Evolutionary conservation across 2,329 filamentous ascomycete species (phyloP), one percentile per base, ranked within the genome.

Genomic region (Nothomitra cinnamomea): DNA sequence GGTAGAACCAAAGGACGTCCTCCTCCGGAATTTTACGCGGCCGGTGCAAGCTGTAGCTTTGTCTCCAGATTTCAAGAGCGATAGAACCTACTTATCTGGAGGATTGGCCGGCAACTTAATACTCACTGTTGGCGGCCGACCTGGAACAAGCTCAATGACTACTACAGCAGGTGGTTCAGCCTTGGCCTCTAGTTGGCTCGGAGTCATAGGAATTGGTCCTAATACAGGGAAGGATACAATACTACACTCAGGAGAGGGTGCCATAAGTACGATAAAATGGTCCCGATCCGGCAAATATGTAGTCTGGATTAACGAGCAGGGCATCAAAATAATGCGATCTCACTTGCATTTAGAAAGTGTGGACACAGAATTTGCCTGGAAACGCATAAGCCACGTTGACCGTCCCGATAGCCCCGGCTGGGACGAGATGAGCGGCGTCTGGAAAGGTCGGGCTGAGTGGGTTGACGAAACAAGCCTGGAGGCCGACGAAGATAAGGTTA

Each of bases 251-350:
- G 92, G 92, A 1, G 94, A 98, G 69, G 92, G 92, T 2, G 79
- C 81, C 1, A 92, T 98, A 58, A 90, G 80, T 64, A 85, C 82
- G 2, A 92, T 98, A 63, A 90, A 94, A 66, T 98, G 90, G 88
- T 96, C 90, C 0, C 66, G 90, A 41, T 90, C 87, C 0, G 90
- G 92, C 0, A 92, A 85, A 68, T 96, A 89, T 62, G 85, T 95
- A 1, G 86, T 82, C 0, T 98, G 92, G 92, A 76, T 94, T 41
- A 98, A 96, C 62, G 92, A 98, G 67, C 84, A 94, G 62, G 92
- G 92, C 2, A 94, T 96, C 64, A 95, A 95, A 66, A 92, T 98
- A 56, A 96, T 96, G 89, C 80, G 92, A 38, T 87, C 87, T 3
- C 87, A 92, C 64, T 64, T 94, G 19, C 80, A 89, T 60, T 74